Conservation (phyloP, 2,329 filamentous ascomycete genomes). For the Bipolaris sorokiniana region DNA sequence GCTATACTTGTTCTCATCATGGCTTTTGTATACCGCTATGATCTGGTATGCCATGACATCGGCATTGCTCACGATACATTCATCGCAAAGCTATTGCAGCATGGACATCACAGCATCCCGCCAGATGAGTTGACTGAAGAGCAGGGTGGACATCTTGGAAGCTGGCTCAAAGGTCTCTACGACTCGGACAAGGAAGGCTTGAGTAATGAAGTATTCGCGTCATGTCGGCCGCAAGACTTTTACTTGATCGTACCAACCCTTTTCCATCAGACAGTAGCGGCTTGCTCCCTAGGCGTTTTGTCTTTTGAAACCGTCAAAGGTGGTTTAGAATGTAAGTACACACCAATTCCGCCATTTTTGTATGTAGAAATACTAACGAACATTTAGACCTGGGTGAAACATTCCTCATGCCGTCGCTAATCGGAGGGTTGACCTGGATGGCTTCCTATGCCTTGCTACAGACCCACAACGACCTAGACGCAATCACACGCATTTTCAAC, state of each 20-base stretch:
- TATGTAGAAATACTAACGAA: slow-evolving; percentile 2
- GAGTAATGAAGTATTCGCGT: slow-evolving; percentile 80
- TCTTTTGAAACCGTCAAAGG: slow-evolving; percentile 73
- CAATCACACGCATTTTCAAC: slow-evolving; percentile 73
- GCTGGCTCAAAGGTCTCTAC: slow-evolving; percentile 80
- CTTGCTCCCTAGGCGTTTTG: slow-evolving; percentile 69
- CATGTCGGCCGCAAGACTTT: slow-evolving; percentile 82
- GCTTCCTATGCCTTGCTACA: slow-evolving; percentile 72
- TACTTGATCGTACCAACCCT: slow-evolving; percentile 78
- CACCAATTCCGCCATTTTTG: neutral
- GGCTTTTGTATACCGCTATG: slow-evolving; percentile 77
- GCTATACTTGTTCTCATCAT: slow-evolving; percentile 75
- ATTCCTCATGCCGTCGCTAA: slow-evolving; percentile 77
- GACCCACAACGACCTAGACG: slow-evolving; percentile 66
- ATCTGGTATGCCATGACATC: slow-evolving; percentile 68
- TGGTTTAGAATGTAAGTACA: slow-evolving; percentile 72
- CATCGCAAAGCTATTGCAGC: slow-evolving; percentile 68
- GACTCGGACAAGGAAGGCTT: slow-evolving; percentile 70
- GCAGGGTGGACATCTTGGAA: slow-evolving; percentile 67
- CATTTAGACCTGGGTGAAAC: slow-evolving; percentile 73
- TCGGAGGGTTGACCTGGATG: slow-evolving; percentile 75
- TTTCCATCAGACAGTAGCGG: slow-evolving; percentile 76
- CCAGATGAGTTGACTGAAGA: slow-evolving; percentile 70
- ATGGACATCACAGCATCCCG: slow-evolving; percentile 63
- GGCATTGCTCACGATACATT: slow-evolving; percentile 70